Conservation (phyloP, 495 filamentous ascomycete genomes). For the Bryoglossum gracile region DNA sequence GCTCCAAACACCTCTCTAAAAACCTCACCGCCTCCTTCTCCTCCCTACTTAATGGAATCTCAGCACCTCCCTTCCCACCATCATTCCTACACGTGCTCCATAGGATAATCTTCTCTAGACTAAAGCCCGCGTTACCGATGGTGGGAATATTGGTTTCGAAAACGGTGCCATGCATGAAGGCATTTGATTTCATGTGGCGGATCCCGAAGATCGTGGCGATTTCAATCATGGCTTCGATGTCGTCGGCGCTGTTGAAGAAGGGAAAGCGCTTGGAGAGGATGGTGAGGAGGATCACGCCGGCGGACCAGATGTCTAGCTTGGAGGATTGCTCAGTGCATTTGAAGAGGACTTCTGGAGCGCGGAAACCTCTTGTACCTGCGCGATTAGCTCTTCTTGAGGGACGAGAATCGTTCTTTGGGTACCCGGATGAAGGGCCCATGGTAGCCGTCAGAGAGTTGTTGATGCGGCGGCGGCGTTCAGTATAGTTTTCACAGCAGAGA, state of each 20-base stretch:
- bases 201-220: conserved; percentile 93
- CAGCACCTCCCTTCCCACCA: conserved; percentile 33
- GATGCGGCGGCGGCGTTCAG: conserved; percentile 31
- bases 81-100: conserved; percentile 70
- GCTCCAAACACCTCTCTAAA: conserved; percentile 58
- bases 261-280: conserved; percentile 86
- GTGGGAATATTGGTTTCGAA: conserved; percentile 90
- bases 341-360: conserved; percentile 91
- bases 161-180: conserved; percentile 71
- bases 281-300: conserved; percentile 87
- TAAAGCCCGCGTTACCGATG: conserved; percentile 75
- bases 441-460: conserved; percentile 36
- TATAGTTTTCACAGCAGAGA: conserved; percentile 49
- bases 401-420: conserved; percentile 81
- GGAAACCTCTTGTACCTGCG: conserved; percentile 92
- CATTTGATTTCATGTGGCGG: conserved; percentile 71
- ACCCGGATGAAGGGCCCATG: conserved; percentile 51
- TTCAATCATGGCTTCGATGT: conserved; percentile 94
- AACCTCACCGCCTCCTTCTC: conserved; percentile 63
- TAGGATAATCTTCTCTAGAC: conserved; percentile 83
- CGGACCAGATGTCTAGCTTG: conserved; percentile 96
- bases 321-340: conserved; percentile 97
- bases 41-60: conserved; percentile 41
- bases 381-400: conserved; percentile 85
- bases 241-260: conserved; percentile 96